These are phyloP conservation scores for Coemansia sp. DNA, from an alignment of 192 early-diverging fungal genomes.

Conservation along the genomic window DNA sequence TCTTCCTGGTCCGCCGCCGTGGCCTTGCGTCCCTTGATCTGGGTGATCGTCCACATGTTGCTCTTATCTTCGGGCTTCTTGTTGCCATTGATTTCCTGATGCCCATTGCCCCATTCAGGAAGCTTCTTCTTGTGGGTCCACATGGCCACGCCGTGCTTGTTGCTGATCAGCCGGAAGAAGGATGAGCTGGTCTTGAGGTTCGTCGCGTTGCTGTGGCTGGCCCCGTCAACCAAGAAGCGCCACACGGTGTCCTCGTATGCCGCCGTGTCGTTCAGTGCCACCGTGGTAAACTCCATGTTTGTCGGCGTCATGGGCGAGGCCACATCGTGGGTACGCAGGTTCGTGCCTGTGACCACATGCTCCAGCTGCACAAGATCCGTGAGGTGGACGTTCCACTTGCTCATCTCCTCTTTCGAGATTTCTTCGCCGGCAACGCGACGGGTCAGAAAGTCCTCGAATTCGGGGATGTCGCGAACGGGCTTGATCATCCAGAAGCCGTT, in stretches of 20 bases:
- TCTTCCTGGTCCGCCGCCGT: slow-evolving; percentile 20
- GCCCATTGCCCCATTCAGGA: slow-evolving; percentile 87
- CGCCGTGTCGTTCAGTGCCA: slow-evolving; percentile 37
- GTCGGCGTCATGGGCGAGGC: slow-evolving; percentile 71
- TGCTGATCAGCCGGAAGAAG: slow-evolving; percentile 52
- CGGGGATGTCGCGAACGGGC: slow-evolving; percentile 30
- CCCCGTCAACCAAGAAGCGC: slow-evolving; percentile 60
- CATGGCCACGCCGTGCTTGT: slow-evolving; percentile 72
- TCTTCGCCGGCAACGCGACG: slow-evolving; percentile 29
- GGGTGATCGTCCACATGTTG: slow-evolving; percentile 78
- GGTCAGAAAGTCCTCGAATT: slow-evolving; percentile 23
- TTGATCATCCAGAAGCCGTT: slow-evolving; percentile 69
- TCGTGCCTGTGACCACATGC: slow-evolving; percentile 56
- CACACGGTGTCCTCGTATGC: slow-evolving; percentile 53
- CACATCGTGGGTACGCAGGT: slow-evolving; percentile 75
- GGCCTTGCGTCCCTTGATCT: slow-evolving; percentile 69
- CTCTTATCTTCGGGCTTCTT: slow-evolving; percentile 75
- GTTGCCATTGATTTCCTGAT: slow-evolving; percentile 95
- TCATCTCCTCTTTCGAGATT: slow-evolving; percentile 33
- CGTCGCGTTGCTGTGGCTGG: slow-evolving; percentile 13
- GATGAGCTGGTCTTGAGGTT: slow-evolving; percentile 39
- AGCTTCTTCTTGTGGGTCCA: slow-evolving; percentile 69
- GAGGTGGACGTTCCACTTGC: slow-evolving; percentile 56
- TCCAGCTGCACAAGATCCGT: slow-evolving; percentile 61
- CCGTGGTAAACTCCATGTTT: slow-evolving; percentile 79